Evolutionary conservation across 2,329 filamentous ascomycete genomes (phyloP).

Genomic region (Plenodomus biglobosus): DNA sequence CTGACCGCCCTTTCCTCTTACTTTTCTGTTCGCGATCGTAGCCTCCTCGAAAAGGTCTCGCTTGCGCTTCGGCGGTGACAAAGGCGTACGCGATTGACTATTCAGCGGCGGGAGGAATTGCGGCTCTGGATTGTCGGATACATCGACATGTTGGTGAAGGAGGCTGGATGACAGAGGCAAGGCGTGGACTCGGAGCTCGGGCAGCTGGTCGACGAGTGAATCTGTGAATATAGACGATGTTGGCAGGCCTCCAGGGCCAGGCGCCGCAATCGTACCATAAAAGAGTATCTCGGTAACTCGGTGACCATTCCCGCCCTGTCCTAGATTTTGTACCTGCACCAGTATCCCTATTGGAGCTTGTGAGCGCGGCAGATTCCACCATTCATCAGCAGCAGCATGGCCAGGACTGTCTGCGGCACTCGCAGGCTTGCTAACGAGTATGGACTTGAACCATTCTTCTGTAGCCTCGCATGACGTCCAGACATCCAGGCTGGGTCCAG

Average conservation of each 20-base stretch:
- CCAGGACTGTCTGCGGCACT: slow-evolving; percentile 1
- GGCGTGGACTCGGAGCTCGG: slow-evolving; percentile 43
- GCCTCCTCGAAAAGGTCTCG: slow-evolving; percentile 54
- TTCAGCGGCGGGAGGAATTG: slow-evolving; percentile 38
- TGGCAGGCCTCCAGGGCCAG: slow-evolving; percentile 37
- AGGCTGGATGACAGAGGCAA: slow-evolving; percentile 50
- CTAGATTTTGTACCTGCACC: slow-evolving; percentile 28
- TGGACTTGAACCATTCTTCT: slow-evolving; percentile 45
- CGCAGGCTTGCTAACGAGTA: slow-evolving; percentile 31
- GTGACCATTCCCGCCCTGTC: slow-evolving; percentile 5
- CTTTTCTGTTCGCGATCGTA: slow-evolving; percentile 46
- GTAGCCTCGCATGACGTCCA: slow-evolving; percentile 40
- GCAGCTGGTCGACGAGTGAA: slow-evolving; percentile 11
- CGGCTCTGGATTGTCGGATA: slow-evolving; percentile 22
- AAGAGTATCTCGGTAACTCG: slow-evolving; percentile 50
- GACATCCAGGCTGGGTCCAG: slow-evolving; percentile 44
- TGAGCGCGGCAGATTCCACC: slow-evolving; percentile 43
- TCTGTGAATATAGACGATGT: slow-evolving; percentile 27
- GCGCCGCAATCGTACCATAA: slow-evolving; percentile 43
- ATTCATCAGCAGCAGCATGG: slow-evolving; percentile 17
- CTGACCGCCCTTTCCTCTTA: slow-evolving; percentile 47
- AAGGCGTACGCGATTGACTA: slow-evolving; percentile 21
- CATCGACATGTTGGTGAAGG: slow-evolving; percentile 15
- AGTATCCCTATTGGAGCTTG: slow-evolving; percentile 48
- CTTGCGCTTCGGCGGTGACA: slow-evolving; percentile 46